Evolutionary conservation across 2,329 filamentous ascomycete species (phyloP).

Genomic region (Fonsecaea pedrosoi): DNA sequence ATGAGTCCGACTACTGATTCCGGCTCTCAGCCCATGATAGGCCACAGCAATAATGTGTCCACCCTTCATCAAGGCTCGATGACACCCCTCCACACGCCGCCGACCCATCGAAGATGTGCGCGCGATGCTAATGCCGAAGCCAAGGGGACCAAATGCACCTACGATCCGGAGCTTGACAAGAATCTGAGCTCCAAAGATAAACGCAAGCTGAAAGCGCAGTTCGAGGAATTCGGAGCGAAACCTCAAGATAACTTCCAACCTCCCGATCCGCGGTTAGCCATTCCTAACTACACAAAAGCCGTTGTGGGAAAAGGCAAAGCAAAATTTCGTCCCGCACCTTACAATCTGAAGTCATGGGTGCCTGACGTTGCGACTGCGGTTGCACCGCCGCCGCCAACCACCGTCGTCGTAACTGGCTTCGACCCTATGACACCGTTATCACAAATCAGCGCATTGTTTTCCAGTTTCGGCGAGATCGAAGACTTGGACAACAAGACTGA

Average conservation of each 20-base stretch:
- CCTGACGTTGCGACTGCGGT: constrained; percentile 79
- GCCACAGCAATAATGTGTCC: constrained; percentile 40
- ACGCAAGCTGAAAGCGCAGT: constrained; percentile 58
- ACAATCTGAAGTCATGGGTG: constrained; percentile 79
- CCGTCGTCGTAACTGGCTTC: constrained; percentile 94
- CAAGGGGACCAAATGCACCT: constrained; percentile 65
- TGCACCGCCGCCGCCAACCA: constrained; percentile 85
- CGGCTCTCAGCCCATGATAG: constrained; percentile 20
- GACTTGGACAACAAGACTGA: constrained; percentile 94
- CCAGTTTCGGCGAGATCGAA: constrained; percentile 83
- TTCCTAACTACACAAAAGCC: constrained; percentile 66
- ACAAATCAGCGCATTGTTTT: constrained; percentile 77
- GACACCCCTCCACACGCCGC: constrained; percentile 53
- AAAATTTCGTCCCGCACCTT: constrained; percentile 75
- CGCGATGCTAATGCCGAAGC: constrained; percentile 59
- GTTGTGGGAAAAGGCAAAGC: constrained; percentile 70
- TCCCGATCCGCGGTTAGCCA: constrained; percentile 79
- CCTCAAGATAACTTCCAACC: constrained; percentile 80
- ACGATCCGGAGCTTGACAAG: constrained; percentile 69
- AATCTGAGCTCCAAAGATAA: constrained; percentile 63
- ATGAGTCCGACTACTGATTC: constrained; percentile 57
- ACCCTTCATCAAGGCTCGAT: constrained; percentile 45
- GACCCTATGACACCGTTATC: constrained; percentile 68
- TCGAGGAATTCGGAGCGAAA: constrained; percentile 58
- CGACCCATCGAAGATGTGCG: constrained; percentile 56